phyloP scores from a whole-genome alignment of 768 basidiomycete species.

The Infundibulicybe gibba region DNA sequence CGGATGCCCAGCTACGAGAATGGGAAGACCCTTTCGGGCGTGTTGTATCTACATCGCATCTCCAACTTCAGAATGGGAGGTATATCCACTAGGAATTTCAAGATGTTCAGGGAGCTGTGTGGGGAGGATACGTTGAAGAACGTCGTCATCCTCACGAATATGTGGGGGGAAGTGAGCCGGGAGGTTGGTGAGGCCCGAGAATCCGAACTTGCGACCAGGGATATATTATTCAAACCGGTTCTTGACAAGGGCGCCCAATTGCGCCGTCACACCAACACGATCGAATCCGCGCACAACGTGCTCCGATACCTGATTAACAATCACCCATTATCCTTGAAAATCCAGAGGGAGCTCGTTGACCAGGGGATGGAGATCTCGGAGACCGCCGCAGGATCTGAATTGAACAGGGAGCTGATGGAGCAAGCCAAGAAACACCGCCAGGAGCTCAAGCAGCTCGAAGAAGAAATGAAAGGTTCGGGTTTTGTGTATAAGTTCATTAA shows the following conservation, averaged over 20 bases:
- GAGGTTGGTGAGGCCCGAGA: conserved; percentile 32
- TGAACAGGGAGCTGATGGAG: conserved; percentile 46
- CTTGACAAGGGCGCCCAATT: conserved; percentile 46
- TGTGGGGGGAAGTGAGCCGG: conserved; percentile 6
- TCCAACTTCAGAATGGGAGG: conserved; percentile 45
- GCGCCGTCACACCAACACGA: conserved; percentile 35
- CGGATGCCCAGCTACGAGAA: conserved; percentile 20
- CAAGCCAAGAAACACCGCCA: conserved; percentile 41
- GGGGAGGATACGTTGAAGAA: conserved; percentile 8
- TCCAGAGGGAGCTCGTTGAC: conserved; percentile 49
- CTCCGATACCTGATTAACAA: conserved; percentile 37
- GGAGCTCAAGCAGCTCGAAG: conserved; percentile 43
- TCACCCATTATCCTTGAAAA: conserved; percentile 39
- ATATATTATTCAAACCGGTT: conserved; percentile 49
- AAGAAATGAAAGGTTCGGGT: conserved; percentile 33
- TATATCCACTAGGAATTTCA: conserved; percentile 10
- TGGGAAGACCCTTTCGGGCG: conserved; percentile 39
- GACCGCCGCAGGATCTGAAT: conserved; percentile 51
- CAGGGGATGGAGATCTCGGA: conserved; percentile 43
- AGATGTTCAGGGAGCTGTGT: conserved; percentile 10
- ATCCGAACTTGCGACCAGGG: conserved; percentile 32
- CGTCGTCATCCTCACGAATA: conserved; percentile 8
- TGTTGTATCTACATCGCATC: conserved; percentile 56
- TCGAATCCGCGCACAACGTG: conserved; percentile 36
- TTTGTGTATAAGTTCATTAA: too few species aligned